Percentiles rank a stretch among this genome's conserved stretches.
These are phyloP conservation scores for Hirschfeldia incana DNA, from an alignment of 345 rosid species.

Conservation along the genomic window DNA sequence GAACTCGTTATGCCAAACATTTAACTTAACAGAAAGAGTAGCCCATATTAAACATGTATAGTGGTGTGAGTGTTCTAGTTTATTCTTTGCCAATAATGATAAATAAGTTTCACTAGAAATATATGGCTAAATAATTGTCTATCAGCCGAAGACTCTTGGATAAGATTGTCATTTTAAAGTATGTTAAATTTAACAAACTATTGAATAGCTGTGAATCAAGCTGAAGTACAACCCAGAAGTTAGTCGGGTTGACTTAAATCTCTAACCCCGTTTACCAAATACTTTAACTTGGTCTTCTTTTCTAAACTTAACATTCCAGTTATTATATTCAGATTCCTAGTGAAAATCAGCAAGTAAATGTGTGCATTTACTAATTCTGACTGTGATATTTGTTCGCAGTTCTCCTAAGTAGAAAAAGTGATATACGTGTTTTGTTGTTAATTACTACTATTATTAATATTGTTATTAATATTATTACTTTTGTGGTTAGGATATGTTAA, in stretches of 20 bases:
- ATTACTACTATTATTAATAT: background rate
- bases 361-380: background rate
- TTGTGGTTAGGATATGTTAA: background rate
- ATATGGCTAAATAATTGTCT: background rate
- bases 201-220: background rate
- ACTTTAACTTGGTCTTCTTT: background rate
- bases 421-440: background rate
- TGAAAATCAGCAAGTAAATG: background rate
- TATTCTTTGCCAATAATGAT: background rate
- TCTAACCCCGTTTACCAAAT: background rate
- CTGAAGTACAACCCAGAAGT: background rate
- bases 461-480: background rate
- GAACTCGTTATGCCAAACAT: background rate
- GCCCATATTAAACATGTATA: background rate
- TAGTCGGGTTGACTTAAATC: background rate
- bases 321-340: background rate
- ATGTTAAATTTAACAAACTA: background rate
- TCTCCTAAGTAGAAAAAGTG: background rate
- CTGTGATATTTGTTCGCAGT: background rate
- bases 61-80: background rate
- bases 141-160: background rate
- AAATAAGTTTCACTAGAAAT: background rate
- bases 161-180: background rate
- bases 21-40: background rate
- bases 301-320: background rate